Evolutionary conservation across 202 grass and related monocot species (phyloP), one percentile per base, ranked within the genome.

Genomic region (Sporobolus alterniflorus): DNA sequence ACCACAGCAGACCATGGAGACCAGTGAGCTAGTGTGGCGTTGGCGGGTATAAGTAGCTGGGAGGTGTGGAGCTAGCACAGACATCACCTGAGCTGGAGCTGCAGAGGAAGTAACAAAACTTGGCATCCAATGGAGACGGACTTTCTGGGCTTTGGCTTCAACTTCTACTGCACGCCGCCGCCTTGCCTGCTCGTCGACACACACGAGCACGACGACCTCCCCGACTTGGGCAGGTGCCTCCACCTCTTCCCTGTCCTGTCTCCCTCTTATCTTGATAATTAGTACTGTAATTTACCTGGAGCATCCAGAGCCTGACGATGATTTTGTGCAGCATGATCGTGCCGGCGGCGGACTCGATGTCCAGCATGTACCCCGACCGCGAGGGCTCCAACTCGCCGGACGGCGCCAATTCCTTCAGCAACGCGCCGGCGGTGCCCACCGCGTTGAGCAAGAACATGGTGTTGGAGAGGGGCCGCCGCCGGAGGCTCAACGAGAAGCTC

Each of bases 401-500:
- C 20, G 90, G 71, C 43, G 50, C 72, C n/a, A 67, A 44, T 30
- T 92, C 86, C 10, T 77, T 76, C 12, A 31, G 61, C 3, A 36
- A 62, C 18, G 30, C 47, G 12, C 30, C 68, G 24, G 30, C 47
- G 12, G 51, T 11, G 46, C 6, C 11, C 9, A 12, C 14, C 9
- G 26, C 28, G 30, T 44, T 49, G 3, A 68, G 82, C 25, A 98
- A 91, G 83, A 90, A 88, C 84, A 74, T 91, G 21, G 47, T 48
- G 67, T 63, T 84, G 86, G 95, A 98, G 82, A 85, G 86, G 77
- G 84, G 77, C 41, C 88, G 95, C 0, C 90, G 95, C 34, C 88
- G 59, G 78, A 91, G 65, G 82, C 88, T 98, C 54, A 94, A 98
- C 77, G 86, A 98, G 59, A 98, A 82, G 85, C 86, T 98, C 39